Conservation (phyloP, 2,329 filamentous ascomycete species). For the Fusarium lyarnte region DNA sequence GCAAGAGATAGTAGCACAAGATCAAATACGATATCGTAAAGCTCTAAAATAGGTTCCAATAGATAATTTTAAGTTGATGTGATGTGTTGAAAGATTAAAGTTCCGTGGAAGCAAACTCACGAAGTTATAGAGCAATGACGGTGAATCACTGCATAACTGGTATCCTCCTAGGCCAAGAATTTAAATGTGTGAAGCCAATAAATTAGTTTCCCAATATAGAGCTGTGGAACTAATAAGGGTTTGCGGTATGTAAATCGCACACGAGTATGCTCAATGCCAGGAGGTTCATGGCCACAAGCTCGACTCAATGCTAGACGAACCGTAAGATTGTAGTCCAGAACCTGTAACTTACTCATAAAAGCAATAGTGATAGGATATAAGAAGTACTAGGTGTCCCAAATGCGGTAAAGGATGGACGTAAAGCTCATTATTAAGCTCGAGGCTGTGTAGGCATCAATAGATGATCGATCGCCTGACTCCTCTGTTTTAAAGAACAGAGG, state of each 20-base stretch:
- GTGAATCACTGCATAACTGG: background rate
- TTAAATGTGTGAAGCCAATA: background rate
- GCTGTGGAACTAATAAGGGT: too few species aligned
- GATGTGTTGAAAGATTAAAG: background rate
- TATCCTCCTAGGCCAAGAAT: background rate
- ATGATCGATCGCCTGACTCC: accelerated
- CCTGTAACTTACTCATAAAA: background rate
- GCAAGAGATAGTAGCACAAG: background rate
- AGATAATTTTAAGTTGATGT: accelerated
- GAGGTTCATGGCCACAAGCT: background rate
- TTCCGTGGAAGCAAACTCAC: background rate
- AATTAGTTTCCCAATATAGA: too few species aligned
- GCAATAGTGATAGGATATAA: accelerated
- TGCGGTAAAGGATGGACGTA: background rate
- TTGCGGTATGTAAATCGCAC: too few species aligned
- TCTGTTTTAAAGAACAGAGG: accelerated
- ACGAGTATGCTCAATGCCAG: background rate
- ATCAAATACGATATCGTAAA: background rate
- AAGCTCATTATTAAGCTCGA: accelerated
- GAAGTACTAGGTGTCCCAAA: accelerated
- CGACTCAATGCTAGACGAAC: accelerated
- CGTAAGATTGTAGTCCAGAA: accelerated
- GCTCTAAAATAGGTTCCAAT: background rate
- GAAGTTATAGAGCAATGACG: background rate
- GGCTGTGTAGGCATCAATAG: background rate